phyloP scores from a whole-genome alignment of 306 rosid genomes.

The Cajanus cajan region DNA sequence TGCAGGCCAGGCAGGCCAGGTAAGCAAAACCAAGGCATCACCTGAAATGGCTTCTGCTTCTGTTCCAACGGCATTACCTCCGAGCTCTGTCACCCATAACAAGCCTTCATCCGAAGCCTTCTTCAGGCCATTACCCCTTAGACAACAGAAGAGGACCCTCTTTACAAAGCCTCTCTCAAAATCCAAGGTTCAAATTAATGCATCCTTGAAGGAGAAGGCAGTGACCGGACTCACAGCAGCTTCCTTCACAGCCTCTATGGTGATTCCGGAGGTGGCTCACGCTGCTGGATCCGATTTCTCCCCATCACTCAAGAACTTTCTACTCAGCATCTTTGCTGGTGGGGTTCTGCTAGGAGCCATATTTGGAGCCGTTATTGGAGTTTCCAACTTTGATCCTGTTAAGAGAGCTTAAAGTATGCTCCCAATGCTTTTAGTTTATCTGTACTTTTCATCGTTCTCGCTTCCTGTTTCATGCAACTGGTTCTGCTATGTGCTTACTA shows the following conservation, averaged over 20 bases:
- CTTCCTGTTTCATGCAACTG: constrained; percentile 13
- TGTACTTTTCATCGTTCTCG: background rate
- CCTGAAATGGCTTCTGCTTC: constrained; percentile 37
- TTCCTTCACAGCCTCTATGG: constrained; percentile 67
- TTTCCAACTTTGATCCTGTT: constrained; percentile 41
- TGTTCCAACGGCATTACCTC: constrained; percentile 33
- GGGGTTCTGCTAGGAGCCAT: constrained; percentile 59
- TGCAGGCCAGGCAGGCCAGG: background rate
- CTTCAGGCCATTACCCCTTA: constrained; percentile 19
- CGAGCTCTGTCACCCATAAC: constrained; percentile 28
- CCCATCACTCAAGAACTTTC: constrained; percentile 76
- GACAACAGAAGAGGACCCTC: constrained; percentile 10
- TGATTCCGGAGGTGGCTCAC: constrained; percentile 71
- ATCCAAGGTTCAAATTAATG: constrained; percentile 38
- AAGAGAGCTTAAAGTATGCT: constrained; percentile 28
- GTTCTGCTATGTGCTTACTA: background rate
- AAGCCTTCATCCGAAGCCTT: constrained; percentile 30
- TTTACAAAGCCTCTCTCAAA: constrained; percentile 33
- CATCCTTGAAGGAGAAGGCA: constrained; percentile 68
- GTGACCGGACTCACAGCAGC: constrained; percentile 57
- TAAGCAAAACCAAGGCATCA: constrained; percentile 15
- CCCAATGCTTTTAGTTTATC: background rate
- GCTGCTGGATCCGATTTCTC: constrained; percentile 59
- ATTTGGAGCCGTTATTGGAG: constrained; percentile 56
- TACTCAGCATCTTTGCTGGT: constrained; percentile 71